Conservation (phyloP, 1,139 yeast genomes). For the Magnusiomyces ingens region DNA sequence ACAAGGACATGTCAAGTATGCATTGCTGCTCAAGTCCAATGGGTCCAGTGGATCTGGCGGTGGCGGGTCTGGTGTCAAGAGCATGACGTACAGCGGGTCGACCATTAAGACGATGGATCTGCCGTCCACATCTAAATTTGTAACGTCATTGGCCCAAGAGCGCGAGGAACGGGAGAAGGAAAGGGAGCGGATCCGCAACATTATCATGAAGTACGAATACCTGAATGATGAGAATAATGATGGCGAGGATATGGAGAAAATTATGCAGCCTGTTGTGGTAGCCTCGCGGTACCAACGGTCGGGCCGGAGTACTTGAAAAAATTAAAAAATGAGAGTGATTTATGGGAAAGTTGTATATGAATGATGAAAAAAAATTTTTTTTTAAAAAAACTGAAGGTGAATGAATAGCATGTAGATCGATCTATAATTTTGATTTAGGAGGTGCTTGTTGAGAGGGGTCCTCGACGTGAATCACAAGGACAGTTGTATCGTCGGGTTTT, state of each 20-base stretch:
- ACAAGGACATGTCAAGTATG: slow-evolving; percentile 20
- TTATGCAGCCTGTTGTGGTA: slow-evolving; percentile 4
- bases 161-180: slow-evolving; percentile 22
- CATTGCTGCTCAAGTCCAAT: slow-evolving; percentile 22
- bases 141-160: slow-evolving; percentile 22
- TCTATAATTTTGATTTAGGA: too few species aligned
- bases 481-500: too few species aligned
- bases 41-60: background rate
- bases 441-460: too few species aligned
- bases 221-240: slow-evolving; percentile 2
- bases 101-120: slow-evolving; percentile 23
- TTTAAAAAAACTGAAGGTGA: too few species aligned
- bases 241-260: slow-evolving; percentile 4
- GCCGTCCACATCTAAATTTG: slow-evolving; percentile 27
- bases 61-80: slow-evolving; percentile 5
- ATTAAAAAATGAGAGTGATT: too few species aligned
- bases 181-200: slow-evolving; percentile 24
- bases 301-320: slow-evolving; percentile 33
- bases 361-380: too few species aligned
- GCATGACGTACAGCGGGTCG: slow-evolving; percentile 12
- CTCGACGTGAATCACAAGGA: too few species aligned
- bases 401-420: too few species aligned
- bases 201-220: slow-evolving; percentile 25
- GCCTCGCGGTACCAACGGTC: background rate
- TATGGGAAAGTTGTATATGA: too few species aligned